phyloP scores from a whole-genome alignment of 2,329 filamentous ascomycete species.

The Aureobasidium lini region DNA sequence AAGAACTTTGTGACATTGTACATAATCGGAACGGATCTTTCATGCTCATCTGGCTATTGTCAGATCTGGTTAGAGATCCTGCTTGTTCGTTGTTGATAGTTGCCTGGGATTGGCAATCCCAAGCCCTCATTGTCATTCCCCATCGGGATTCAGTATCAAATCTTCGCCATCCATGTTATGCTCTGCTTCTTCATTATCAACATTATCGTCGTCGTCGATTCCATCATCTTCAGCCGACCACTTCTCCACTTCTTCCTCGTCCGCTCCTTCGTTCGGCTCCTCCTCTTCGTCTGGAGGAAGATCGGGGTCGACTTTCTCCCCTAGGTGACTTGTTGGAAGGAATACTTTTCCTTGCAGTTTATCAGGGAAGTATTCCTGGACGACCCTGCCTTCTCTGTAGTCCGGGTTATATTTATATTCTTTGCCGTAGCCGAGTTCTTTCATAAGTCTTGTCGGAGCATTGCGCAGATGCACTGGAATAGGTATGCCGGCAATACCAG shows the following conservation, averaged over 20 bases:
- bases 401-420: conserved; percentile 97
- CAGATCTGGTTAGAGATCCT: neutral
- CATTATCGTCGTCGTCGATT: conserved; percentile 19
- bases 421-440: conserved; percentile 80
- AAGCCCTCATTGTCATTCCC: conserved; percentile 22
- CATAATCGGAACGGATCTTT: too few species aligned
- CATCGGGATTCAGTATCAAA: conserved; percentile 24
- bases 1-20: too few species aligned
- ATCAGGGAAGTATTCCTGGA: conserved; percentile 85
- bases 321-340: conserved; percentile 72
- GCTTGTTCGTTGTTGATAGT: neutral
- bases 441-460: conserved; percentile 87
- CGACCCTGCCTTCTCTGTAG: conserved; percentile 71
- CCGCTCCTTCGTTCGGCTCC: neutral
- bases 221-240: conserved; percentile 18
- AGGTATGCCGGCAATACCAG: conserved; percentile 71
- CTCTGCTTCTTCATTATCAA: conserved; percentile 11
- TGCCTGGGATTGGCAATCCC: neutral
- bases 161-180: conserved; percentile 19
- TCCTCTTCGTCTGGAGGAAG: conserved; percentile 25
- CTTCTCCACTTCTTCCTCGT: neutral
- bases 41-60: too few species aligned
- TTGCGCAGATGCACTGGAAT: conserved; percentile 86
- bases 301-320: conserved; percentile 68
- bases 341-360: conserved; percentile 63